These are phyloP conservation scores for Glycyrrhiza uralensis DNA, from an alignment of 306 rosid genomes.

Conservation along the genomic window DNA sequence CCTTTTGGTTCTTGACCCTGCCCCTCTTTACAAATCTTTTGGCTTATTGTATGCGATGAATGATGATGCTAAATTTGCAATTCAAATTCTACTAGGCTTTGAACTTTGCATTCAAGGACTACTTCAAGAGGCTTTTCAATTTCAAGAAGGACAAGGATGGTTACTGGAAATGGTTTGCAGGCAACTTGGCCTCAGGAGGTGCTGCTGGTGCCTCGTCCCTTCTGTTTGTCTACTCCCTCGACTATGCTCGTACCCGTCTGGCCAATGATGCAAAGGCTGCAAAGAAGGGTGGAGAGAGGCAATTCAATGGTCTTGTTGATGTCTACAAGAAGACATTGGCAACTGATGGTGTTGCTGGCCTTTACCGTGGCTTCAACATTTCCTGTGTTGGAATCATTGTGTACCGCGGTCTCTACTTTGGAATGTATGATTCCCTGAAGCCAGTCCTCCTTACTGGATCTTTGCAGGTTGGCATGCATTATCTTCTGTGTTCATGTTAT, in stretches of 20 bases:
- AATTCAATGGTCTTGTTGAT: slow-evolving; percentile 73
- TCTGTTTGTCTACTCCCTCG: slow-evolving; percentile 69
- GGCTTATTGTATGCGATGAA: not conserved
- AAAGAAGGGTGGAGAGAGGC: slow-evolving; percentile 91
- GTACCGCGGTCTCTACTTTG: slow-evolving; percentile 84
- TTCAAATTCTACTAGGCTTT: slow-evolving; percentile 49
- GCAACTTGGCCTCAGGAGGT: slow-evolving; percentile 84
- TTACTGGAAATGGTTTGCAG: slow-evolving; percentile 91
- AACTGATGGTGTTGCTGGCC: slow-evolving; percentile 81
- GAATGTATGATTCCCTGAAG: slow-evolving; percentile 78
- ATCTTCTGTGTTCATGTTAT: not conserved
- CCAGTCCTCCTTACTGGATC: slow-evolving; percentile 70
- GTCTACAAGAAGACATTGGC: slow-evolving; percentile 76
- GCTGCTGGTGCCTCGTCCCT: slow-evolving; percentile 89
- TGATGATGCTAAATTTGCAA: slow-evolving; percentile 6
- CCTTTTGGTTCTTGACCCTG: not conserved
- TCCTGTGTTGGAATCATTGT: slow-evolving; percentile 85
- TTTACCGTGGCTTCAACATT: slow-evolving; percentile 81
- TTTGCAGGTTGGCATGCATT: slow-evolving; percentile 43
- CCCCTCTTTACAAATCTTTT: not conserved
- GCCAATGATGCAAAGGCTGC: slow-evolving; percentile 79
- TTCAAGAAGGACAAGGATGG: slow-evolving; percentile 84
- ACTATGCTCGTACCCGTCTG: slow-evolving; percentile 83
- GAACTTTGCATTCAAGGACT: slow-evolving; percentile 90
- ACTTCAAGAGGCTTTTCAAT: slow-evolving; percentile 90